Evolutionary conservation across 1,284 basidiomycete genomes (phyloP).

Genomic region (Marasmius tenuissimus): DNA sequence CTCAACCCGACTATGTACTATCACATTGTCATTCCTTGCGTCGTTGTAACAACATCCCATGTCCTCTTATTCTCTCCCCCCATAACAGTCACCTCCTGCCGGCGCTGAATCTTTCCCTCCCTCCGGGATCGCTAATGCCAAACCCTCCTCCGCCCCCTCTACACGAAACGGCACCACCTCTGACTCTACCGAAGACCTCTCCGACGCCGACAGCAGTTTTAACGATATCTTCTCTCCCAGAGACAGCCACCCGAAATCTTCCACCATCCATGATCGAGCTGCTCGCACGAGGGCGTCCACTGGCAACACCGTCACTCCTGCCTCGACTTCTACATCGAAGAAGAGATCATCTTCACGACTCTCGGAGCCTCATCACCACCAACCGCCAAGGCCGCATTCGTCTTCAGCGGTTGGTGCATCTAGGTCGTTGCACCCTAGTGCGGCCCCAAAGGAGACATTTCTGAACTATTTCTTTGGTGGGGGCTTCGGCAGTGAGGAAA

Average conservation of each 20-base stretch:
- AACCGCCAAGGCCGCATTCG: constrained; percentile 28
- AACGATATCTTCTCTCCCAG: constrained; percentile 55
- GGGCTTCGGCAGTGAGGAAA: constrained; percentile 53
- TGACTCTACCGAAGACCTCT: constrained; percentile 40
- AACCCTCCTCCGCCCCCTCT: too few species aligned
- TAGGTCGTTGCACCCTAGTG: constrained; percentile 48
- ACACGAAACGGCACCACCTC: too few species aligned
- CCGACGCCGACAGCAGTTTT: constrained; percentile 42
- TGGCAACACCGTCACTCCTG: background rate
- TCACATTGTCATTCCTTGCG: too few species aligned
- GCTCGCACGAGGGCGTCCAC: constrained; percentile 38
- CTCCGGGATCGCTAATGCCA: too few species aligned
- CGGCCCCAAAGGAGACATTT: constrained; percentile 77
- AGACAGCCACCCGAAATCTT: constrained; percentile 76
- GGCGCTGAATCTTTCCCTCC: too few species aligned
- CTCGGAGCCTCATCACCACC: constrained; percentile 15
- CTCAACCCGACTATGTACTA: too few species aligned
- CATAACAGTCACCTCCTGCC: too few species aligned
- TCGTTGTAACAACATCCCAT: too few species aligned
- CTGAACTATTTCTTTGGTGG: constrained; percentile 92
- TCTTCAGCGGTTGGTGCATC: constrained; percentile 29
- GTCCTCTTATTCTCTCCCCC: too few species aligned
- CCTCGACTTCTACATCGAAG: constrained; percentile 21
- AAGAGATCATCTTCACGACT: constrained; percentile 40
- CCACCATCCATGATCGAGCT: constrained; percentile 75